These are phyloP conservation scores for Pulveroboletus sp. DNA, from an alignment of 768 basidiomycete species.

Conservation along the genomic window DNA sequence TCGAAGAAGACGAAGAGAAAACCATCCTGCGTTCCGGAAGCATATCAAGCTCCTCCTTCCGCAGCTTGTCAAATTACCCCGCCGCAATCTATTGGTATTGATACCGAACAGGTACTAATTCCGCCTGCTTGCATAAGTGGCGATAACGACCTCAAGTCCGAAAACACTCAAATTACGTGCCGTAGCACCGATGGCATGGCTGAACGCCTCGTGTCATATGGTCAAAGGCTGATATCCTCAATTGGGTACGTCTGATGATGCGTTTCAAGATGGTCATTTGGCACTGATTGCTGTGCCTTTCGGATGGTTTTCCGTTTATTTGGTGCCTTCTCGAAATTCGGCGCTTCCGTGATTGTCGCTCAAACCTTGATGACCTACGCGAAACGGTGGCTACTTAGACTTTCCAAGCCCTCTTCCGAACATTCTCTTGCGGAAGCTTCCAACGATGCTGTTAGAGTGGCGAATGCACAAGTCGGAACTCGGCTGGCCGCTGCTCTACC, in stretches of 20 bases:
- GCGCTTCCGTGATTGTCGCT: slow-evolving; percentile 23
- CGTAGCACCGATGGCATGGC: slow-evolving; percentile 36
- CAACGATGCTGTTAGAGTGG: slow-evolving; percentile 11
- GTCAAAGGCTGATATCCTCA: slow-evolving; percentile 41
- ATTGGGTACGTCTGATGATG: slow-evolving; percentile 39
- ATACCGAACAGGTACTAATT: slow-evolving; percentile 11
- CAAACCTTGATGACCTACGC: slow-evolving; percentile 19
- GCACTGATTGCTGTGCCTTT: slow-evolving; percentile 28
- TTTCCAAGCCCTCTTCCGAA: slow-evolving; percentile 24
- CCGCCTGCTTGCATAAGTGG: slow-evolving; percentile 21
- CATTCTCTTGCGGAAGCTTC: slow-evolving; percentile 10
- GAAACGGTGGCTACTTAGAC: slow-evolving; percentile 20
- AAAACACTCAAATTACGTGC: slow-evolving; percentile 10
- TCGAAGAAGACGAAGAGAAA: slow-evolving; percentile 18
- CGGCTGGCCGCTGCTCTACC: background rate
- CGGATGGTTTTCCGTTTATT: slow-evolving; percentile 10
- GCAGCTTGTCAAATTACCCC: slow-evolving; percentile 6
- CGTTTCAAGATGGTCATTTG: slow-evolving; percentile 15
- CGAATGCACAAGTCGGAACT: background rate
- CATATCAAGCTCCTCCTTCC: slow-evolving; percentile 3
- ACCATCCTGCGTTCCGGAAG: slow-evolving; percentile 12
- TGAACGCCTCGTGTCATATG: slow-evolving; percentile 46
- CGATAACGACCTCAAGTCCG: slow-evolving; percentile 28
- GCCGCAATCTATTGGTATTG: slow-evolving; percentile 13
- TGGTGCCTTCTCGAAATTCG: slow-evolving; percentile 17